These are phyloP conservation scores for Aspergillus heteromorphus DNA, from an alignment of 495 filamentous ascomycete genomes.

Conservation along the genomic window DNA sequence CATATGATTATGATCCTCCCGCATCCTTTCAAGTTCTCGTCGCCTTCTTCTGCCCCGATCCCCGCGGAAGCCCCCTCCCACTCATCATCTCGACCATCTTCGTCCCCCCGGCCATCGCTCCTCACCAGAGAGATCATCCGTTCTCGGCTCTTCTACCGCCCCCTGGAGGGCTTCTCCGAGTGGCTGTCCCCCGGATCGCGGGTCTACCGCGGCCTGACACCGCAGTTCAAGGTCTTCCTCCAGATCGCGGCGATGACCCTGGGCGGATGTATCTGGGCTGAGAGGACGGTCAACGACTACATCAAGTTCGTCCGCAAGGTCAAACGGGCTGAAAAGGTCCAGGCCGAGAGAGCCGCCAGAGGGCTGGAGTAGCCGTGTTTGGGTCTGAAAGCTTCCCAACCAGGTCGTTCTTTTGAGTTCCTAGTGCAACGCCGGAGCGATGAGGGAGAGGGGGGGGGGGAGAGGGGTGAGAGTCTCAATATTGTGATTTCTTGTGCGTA, in stretches of 20 bases:
- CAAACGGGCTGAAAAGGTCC: slow-evolving; percentile 58
- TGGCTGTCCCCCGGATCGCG: slow-evolving; percentile 51
- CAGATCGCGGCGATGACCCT: slow-evolving; percentile 86
- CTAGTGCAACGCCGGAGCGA: neutral
- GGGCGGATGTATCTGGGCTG: slow-evolving; percentile 79
- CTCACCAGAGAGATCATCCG: slow-evolving; percentile 36
- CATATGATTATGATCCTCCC: slow-evolving; percentile 45
- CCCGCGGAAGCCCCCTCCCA: slow-evolving; percentile 17
- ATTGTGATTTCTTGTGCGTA: too few species aligned
- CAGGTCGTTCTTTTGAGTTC: neutral
- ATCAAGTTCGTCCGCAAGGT: slow-evolving; percentile 44
- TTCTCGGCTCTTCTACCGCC: slow-evolving; percentile 38
- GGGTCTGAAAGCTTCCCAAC: neutral
- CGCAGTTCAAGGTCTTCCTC: slow-evolving; percentile 89
- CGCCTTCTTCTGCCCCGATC: slow-evolving; percentile 25
- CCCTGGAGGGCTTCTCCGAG: slow-evolving; percentile 40
- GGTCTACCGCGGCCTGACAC: slow-evolving; percentile 73
- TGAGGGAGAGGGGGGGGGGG: too few species aligned
- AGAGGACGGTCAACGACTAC: slow-evolving; percentile 66
- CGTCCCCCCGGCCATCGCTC: slow-evolving; percentile 23
- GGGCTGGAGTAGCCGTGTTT: slow-evolving; percentile 9
- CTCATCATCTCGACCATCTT: too few species aligned
- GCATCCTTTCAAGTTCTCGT: slow-evolving; percentile 41
- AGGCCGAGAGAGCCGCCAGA: slow-evolving; percentile 52
- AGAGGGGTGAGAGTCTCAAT: too few species aligned